Evolutionary conservation across 2,329 filamentous ascomycete genomes (phyloP).

Genomic region (Epichloe festucae): DNA sequence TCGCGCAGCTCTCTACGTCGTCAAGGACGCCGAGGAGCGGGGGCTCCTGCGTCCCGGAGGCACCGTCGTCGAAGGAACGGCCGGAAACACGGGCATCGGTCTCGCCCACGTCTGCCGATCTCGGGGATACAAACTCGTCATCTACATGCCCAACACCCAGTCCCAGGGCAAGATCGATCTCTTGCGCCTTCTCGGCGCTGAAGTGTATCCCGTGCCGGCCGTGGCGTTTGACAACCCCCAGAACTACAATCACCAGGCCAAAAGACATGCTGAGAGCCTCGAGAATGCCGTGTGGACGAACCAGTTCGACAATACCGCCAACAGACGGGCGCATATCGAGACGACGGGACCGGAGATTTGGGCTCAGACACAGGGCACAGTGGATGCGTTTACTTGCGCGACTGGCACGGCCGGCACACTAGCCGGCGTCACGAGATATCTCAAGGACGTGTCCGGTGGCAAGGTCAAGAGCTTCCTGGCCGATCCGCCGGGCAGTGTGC

Average conservation of each 20-base stretch:
- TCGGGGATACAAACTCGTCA: slow-evolving; percentile 86
- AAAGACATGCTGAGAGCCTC: slow-evolving; percentile 71
- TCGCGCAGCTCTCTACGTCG: slow-evolving; percentile 85
- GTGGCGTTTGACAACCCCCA: slow-evolving; percentile 89
- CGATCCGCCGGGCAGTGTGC: slow-evolving; percentile 83
- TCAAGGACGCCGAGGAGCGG: slow-evolving; percentile 82
- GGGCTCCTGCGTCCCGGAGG: slow-evolving; percentile 74
- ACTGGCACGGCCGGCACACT: slow-evolving; percentile 89
- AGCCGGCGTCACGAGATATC: slow-evolving; percentile 74
- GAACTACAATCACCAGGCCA: slow-evolving; percentile 97
- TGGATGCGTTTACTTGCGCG: slow-evolving; percentile 92
- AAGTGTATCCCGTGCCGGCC: slow-evolving; percentile 90
- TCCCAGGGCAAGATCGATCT: slow-evolving; percentile 97
- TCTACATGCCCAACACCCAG: slow-evolving; percentile 99
- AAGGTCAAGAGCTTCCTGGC: slow-evolving; percentile 79
- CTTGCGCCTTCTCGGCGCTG: slow-evolving; percentile 76
- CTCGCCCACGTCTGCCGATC: slow-evolving; percentile 92
- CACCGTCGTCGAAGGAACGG: slow-evolving; percentile 93
- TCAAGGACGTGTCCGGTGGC: slow-evolving; percentile 72
- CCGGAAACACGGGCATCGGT: slow-evolving; percentile 95
- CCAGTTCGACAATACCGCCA: slow-evolving; percentile 95
- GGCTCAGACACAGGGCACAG: slow-evolving; percentile 71
- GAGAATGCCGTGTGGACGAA: slow-evolving; percentile 96
- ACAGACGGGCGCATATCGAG: slow-evolving; percentile 87
- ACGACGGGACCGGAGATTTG: slow-evolving; percentile 97